phyloP scores from a whole-genome alignment of 148 eudicot genomes.

The Silene uniflora region DNA sequence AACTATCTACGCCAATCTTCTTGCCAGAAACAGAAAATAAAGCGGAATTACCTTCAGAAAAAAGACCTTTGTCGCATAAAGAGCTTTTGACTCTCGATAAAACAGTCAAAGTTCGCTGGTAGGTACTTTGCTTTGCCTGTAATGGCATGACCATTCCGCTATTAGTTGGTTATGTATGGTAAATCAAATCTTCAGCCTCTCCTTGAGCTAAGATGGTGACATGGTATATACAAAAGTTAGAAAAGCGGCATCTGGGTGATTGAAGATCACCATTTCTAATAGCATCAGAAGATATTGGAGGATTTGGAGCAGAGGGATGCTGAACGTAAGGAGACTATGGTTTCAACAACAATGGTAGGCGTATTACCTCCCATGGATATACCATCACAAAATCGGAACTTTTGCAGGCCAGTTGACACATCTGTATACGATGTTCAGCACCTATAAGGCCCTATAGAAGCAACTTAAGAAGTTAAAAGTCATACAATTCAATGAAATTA shows the following conservation, averaged over 20 bases:
- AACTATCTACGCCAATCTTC: background rate
- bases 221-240: no score
- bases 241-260: no score
- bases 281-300: background rate
- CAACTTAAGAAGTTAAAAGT: background rate
- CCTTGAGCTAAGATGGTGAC: no score
- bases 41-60: slow-evolving; percentile 43
- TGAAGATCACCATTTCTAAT: no score
- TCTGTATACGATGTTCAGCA: slow-evolving; percentile 69
- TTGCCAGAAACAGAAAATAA: background rate
- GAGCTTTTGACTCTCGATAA: slow-evolving; percentile 63
- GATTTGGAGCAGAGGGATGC: background rate
- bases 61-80: slow-evolving; percentile 32
- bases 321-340: background rate
- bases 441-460: slow-evolving; percentile 64
- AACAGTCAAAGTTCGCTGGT: slow-evolving; percentile 79
- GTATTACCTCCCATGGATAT: slow-evolving; percentile 89
- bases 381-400: slow-evolving; percentile 85
- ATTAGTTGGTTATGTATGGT: background rate
- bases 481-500: no score
- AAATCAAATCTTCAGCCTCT: background rate
- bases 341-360: slow-evolving; percentile 10
- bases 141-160: slow-evolving; percentile 5
- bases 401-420: slow-evolving; percentile 81
- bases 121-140: slow-evolving; percentile 72